These are phyloP conservation scores for Colletotrichum lupini DNA, from an alignment of 2,329 filamentous ascomycete species.

Conservation along the genomic window DNA sequence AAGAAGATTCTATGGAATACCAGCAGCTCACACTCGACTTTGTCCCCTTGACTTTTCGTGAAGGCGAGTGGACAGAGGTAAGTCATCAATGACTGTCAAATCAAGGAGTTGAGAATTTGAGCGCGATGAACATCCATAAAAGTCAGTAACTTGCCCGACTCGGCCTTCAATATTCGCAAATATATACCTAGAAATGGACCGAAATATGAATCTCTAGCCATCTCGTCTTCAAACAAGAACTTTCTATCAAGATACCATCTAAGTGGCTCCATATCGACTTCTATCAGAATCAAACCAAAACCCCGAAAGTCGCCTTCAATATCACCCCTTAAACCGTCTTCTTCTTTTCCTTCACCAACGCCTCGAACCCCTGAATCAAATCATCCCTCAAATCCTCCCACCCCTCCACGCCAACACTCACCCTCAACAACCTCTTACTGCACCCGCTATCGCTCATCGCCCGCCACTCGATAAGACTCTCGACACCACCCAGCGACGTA, in stretches of 20 bases:
- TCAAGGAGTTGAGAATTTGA: too few relatives aligned
- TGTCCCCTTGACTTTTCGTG: too few relatives aligned
- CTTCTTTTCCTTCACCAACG: constrained; percentile 53
- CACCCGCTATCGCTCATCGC: constrained; percentile 84
- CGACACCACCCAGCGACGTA: constrained; percentile 91
- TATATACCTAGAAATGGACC: too few relatives aligned
- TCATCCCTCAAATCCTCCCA: constrained; percentile 87
- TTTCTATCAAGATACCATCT: not conserved
- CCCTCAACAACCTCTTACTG: constrained; percentile 77
- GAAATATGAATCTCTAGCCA: too few relatives aligned
- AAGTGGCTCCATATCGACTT: not conserved
- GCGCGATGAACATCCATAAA: too few relatives aligned
- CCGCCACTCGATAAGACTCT: constrained; percentile 97
- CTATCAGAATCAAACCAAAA: not conserved
- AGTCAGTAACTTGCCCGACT: too few relatives aligned
- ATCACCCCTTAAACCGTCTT: not conserved
- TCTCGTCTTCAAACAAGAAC: too few relatives aligned
- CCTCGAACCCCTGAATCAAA: constrained; percentile 73
- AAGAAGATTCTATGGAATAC: too few relatives aligned
- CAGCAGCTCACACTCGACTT: too few relatives aligned
- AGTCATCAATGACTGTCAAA: too few relatives aligned
- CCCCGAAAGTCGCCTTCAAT: not conserved
- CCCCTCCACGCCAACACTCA: constrained; percentile 89
- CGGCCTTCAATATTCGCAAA: too few relatives aligned
- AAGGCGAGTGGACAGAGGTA: too few relatives aligned